Evolutionary conservation across 352 stramenopile genomes (phyloP), one percentile per base, ranked within the genome.

Genomic region (Phytophthora colocasiae): DNA sequence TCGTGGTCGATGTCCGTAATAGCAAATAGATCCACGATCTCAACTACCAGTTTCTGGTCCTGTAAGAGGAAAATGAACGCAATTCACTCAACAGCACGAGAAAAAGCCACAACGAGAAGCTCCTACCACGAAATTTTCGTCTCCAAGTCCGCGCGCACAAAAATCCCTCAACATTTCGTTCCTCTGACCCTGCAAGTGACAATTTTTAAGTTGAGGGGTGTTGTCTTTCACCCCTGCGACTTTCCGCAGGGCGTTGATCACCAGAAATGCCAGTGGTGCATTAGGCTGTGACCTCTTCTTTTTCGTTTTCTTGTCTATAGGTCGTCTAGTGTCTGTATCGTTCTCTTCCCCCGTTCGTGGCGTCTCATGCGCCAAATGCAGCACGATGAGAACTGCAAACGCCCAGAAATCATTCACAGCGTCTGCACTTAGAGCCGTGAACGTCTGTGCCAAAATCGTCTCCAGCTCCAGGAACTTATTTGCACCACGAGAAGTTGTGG

Each of bases 391-490:
- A 10, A 81, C 77, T 5, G 68, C 52, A 38, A 89, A 81, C 11
- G 1, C 14, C 71, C 72, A 81, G 49, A 86, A 87, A 1, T 31
- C 51, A 5, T 27, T 5, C n/a, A 49, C 31, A 4, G 38, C 10
- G 0, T 6, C 19, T 24, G 49, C 46, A 27, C 53, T 43, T n/a
- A 85, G 47, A 5, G 5, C 48, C 1, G 24, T n/a, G 44, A 89
- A 77, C n/a, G 66, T 67, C 11, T 65, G 47, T 12, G 58, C 39
- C 22, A 91, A 32, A 22, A 58, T 52, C 17, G 49, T 58, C 59
- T 91, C 83, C 47, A 91, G 71, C 61, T 81, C 70, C 24, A 86
- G 49, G 58, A 90, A 91, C 66, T 78, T 85, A 66, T 77, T 89
- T 24, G 41, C 19, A 3, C 71, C 60, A 14, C 71, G 68, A 22